phyloP scores from a whole-genome alignment of 2,329 filamentous ascomycete genomes.

The Penicillium vulpinum region DNA sequence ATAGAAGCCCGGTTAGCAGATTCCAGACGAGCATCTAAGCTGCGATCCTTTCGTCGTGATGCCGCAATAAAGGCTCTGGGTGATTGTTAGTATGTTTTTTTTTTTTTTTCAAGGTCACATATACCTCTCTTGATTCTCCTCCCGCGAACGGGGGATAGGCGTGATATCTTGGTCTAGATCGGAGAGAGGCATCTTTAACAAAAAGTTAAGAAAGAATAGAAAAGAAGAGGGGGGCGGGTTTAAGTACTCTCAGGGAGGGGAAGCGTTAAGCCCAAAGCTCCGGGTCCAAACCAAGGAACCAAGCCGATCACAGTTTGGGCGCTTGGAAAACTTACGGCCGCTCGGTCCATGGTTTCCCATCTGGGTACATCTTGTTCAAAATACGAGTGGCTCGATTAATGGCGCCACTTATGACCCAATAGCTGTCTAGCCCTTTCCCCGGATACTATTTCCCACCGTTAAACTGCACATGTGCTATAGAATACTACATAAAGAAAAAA shows the following conservation, averaged over 20 bases:
- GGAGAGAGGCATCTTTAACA: slow-evolving; percentile 24
- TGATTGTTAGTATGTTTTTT: slow-evolving; percentile 3
- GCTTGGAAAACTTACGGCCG: slow-evolving; percentile 17
- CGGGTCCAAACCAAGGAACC: slow-evolving; percentile 20
- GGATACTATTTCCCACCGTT: not conserved
- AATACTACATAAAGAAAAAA: no score
- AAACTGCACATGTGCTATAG: no score
- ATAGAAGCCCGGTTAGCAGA: slow-evolving; percentile 86
- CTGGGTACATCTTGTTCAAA: no score
- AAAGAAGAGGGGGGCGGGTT: not conserved
- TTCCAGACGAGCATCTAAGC: slow-evolving; percentile 81
- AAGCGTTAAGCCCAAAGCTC: slow-evolving; percentile 15
- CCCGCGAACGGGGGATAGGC: slow-evolving; percentile 39
- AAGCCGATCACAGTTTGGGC: slow-evolving; percentile 24
- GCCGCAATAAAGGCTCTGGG: slow-evolving; percentile 84
- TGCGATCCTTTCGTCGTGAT: slow-evolving; percentile 81
- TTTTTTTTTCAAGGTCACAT: slow-evolving; percentile 5
- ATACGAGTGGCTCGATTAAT: slow-evolving; percentile 1
- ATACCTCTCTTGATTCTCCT: slow-evolving; percentile 51
- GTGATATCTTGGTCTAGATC: slow-evolving; percentile 34
- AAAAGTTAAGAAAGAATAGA: not conserved
- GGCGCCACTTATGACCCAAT: not conserved
- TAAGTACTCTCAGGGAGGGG: no score
- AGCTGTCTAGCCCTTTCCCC: not conserved
- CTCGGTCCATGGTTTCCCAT: slow-evolving; percentile 4